Evolutionary conservation across 257 asterid species (phyloP).

Genomic region (Solanum rostratum): DNA sequence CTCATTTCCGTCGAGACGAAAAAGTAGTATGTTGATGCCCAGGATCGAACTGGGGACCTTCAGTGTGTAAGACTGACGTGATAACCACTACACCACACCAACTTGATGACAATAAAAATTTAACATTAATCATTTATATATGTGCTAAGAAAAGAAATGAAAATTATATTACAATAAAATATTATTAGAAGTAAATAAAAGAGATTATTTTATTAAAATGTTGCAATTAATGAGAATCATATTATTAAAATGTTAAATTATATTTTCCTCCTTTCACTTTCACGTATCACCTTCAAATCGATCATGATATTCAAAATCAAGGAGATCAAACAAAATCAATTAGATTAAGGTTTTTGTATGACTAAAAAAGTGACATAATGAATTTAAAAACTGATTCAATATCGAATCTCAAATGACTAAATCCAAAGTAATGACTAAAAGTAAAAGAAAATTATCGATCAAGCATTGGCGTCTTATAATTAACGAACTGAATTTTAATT

Average conservation of each 20-base stretch:
- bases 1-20: not conserved
- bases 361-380: not conserved
- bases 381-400: too few species aligned
- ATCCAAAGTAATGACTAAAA: too few species aligned
- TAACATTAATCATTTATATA: too few species aligned
- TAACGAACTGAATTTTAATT: too few species aligned
- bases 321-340: not conserved
- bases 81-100: constrained; percentile 55
- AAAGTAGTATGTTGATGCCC: constrained; percentile 22
- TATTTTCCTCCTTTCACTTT: not conserved
- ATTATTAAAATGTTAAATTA: too few species aligned
- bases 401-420: too few species aligned
- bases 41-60: constrained; percentile 52
- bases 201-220: not conserved
- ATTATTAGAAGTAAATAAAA: too few species aligned
- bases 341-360: not conserved
- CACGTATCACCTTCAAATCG: not conserved
- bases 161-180: too few species aligned
- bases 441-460: too few species aligned
- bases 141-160: too few species aligned
- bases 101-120: not conserved
- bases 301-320: not conserved
- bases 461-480: too few species aligned
- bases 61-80: constrained; percentile 44
- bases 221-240: too few species aligned